phyloP scores from a whole-genome alignment of 805 yeast species.

The Wickerhamiella kurtzmanii region DNA sequence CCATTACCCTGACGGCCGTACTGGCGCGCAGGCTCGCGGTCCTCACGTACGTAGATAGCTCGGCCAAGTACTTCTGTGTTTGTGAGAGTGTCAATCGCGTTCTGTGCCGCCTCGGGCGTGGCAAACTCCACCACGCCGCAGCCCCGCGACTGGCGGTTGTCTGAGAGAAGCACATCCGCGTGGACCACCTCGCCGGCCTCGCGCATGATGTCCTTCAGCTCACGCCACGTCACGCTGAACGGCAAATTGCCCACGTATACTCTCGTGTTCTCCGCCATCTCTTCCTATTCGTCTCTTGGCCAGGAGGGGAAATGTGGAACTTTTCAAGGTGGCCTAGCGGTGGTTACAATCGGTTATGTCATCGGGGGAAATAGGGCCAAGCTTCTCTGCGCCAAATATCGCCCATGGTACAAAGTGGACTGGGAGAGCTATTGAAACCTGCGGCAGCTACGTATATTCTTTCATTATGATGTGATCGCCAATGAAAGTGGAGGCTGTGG shows the following conservation, averaged over 20 bases:
- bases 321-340: not conserved
- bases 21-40: slow-evolving; percentile 57
- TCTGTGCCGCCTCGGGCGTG: slow-evolving; percentile 46
- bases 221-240: slow-evolving; percentile 28
- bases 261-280: slow-evolving; percentile 23
- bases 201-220: slow-evolving; percentile 68
- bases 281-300: not conserved
- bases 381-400: too few species aligned
- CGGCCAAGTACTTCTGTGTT: slow-evolving; percentile 57
- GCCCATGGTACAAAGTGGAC: too few species aligned
- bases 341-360: not conserved
- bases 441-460: too few species aligned
- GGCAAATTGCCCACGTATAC: slow-evolving; percentile 33
- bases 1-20: slow-evolving; percentile 7
- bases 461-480: too few species aligned
- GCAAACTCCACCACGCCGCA: slow-evolving; percentile 65
- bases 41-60: slow-evolving; percentile 73
- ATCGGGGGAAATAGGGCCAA: too few species aligned
- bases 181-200: slow-evolving; percentile 64
- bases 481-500: too few species aligned
- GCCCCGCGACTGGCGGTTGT: slow-evolving; percentile 56
- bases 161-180: slow-evolving; percentile 62
- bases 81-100: slow-evolving; percentile 58
- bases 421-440: too few species aligned
- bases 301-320: not conserved